phyloP scores from a whole-genome alignment of 305 asterid genomes.

The Salvia sclarea region DNA sequence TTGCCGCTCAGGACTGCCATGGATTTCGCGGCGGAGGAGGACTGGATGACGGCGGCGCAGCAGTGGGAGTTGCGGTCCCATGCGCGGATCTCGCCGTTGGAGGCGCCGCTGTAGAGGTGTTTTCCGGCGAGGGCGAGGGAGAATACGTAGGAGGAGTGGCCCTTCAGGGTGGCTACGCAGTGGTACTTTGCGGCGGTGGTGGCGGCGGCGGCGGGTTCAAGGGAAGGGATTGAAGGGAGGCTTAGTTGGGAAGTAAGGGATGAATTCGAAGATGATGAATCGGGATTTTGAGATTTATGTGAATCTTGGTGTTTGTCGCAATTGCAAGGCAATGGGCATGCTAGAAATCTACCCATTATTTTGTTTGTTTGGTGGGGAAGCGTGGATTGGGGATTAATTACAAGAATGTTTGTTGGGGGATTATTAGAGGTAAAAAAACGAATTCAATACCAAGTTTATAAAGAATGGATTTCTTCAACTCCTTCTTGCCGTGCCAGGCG shows the following conservation, averaged over 20 bases:
- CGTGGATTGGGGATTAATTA: no score
- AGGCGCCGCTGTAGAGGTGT: slow-evolving; percentile 57
- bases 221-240: slow-evolving; percentile 68
- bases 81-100: slow-evolving; percentile 60
- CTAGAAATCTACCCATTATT: slow-evolving; percentile 50
- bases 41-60: slow-evolving; percentile 26
- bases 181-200: slow-evolving; percentile 31
- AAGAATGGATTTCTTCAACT: no score
- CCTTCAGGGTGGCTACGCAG: slow-evolving; percentile 56
- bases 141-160: slow-evolving; percentile 60
- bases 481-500: no score
- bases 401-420: no score
- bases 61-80: slow-evolving; percentile 35
- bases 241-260: slow-evolving; percentile 62
- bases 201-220: slow-evolving; percentile 12
- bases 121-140: slow-evolving; percentile 59
- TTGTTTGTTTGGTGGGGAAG: no score
- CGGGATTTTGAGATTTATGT: slow-evolving; percentile 38
- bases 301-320: slow-evolving; percentile 32
- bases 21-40: slow-evolving; percentile 57
- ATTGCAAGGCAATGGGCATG: slow-evolving; percentile 43
- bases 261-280: slow-evolving; percentile 43
- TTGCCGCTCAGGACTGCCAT: slow-evolving; percentile 46
- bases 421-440: no score
- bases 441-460: no score